Evolutionary conservation across 371 early-diverging fungal genomes (phyloP), one percentile per base, ranked within the genome.

Genomic region (Apophysomyces sp.): DNA sequence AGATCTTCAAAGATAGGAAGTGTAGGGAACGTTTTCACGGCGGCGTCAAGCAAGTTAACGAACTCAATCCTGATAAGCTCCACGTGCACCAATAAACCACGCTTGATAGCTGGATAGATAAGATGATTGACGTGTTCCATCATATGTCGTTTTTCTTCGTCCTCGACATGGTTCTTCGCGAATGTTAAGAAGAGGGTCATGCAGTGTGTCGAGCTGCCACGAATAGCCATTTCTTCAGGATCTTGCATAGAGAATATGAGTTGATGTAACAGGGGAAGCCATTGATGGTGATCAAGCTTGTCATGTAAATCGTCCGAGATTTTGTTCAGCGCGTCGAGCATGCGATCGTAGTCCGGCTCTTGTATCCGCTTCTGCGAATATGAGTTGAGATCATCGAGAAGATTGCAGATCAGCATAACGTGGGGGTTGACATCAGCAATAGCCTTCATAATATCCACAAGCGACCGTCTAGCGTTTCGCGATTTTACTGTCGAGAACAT

Each of bases 191-290:
- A 96, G 28, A 81, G 80, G 0, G 68, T 64, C 52, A 97, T 57
- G 9, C 89, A 91, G 68, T 84, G 88, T 0, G 91, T 77, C 3
- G 97, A 88, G 66, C 87, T 90, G 55, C 92, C 89, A 52, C 98
- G 89, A 27, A 95, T 86, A 0, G 95, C 89, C 81, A 91, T 86
- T 73, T 98, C 98, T 51, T 91, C 92, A 5, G 75, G 69, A 57
- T 96, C 92, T 49, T 90, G 90, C 65, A 94, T 84, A 61, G 77
- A 89, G 69, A 82, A 89, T 15, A 93, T 60, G 58, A 95, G 80
- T 68, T 95, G 95, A 68, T 94, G 86, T n/a, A 98, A 75, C 9
- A 98, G 62, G 6, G 99, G 97, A 0, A 91, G 73, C 97, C 98
- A 97, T 60, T 94, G 92, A 21, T 78, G 75, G 24, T 86, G 72